A percentile compares a stretch with the other conserved stretches of the same genome.
phyloP scores from a whole-genome alignment of 2,329 filamentous ascomycete species.

The Pseudogymnoascus sp. region DNA sequence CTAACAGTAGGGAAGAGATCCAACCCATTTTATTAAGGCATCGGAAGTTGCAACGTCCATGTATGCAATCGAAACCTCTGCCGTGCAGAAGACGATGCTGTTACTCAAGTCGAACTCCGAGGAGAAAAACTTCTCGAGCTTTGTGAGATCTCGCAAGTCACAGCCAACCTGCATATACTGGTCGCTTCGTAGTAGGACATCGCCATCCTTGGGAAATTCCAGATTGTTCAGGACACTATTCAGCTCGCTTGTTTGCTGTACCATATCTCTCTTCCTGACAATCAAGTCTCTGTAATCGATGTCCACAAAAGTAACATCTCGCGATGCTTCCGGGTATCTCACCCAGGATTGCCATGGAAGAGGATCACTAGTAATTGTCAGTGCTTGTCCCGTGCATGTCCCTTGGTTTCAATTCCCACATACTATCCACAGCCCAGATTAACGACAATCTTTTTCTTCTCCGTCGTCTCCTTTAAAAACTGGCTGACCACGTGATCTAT shows the following conservation, averaged over 20 bases:
- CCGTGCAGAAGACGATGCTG: constrained; percentile 67
- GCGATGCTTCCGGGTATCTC: constrained; percentile 53
- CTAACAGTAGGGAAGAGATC: constrained; percentile 43
- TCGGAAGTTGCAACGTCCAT: constrained; percentile 72
- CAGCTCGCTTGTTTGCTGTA: constrained; percentile 57
- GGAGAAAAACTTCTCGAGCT: constrained; percentile 53
- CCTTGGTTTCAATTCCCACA: constrained; percentile 35
- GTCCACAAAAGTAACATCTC: constrained; percentile 65
- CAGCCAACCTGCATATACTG: constrained; percentile 75
- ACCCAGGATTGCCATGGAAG: constrained; percentile 76
- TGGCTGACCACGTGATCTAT: constrained; percentile 66
- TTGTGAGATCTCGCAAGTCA: constrained; percentile 62
- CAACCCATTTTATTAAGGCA: constrained; percentile 71
- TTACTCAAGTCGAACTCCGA: constrained; percentile 49
- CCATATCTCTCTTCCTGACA: constrained; percentile 61
- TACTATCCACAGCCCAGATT: constrained; percentile 89
- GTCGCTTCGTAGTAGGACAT: constrained; percentile 55
- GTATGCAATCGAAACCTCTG: constrained; percentile 87
- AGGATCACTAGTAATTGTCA: constrained; percentile 57
- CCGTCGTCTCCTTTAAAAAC: constrained; percentile 57
- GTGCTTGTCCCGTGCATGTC: background rate
- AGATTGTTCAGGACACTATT: constrained; percentile 43
- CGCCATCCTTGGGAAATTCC: constrained; percentile 34
- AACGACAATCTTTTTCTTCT: constrained; percentile 63
- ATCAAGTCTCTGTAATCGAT: constrained; percentile 81